Percentiles rank a stretch among this genome's conserved stretches.
These are phyloP conservation scores for Westerdykella aurantiaca DNA, from an alignment of 2,329 filamentous ascomycete genomes.

Conservation along the genomic window DNA sequence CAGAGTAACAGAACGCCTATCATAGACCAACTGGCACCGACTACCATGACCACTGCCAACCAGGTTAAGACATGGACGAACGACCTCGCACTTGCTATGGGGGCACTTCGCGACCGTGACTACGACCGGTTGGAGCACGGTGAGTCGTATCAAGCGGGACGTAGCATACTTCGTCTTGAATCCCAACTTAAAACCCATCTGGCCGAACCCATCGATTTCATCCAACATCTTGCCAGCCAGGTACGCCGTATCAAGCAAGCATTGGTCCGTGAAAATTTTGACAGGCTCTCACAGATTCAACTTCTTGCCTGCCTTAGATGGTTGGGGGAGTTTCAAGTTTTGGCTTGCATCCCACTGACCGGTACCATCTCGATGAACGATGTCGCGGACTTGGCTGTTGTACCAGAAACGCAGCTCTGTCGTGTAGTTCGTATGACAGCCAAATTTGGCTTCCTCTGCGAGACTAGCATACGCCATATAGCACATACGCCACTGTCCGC, in stretches of 20 bases:
- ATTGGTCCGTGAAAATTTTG: no score
- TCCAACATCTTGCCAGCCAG: conserved; percentile 19
- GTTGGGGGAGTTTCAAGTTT: conserved; percentile 43
- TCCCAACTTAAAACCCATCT: conserved; percentile 10
- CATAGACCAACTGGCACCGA: no score
- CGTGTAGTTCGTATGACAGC: conserved; percentile 29
- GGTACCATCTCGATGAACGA: conserved; percentile 37
- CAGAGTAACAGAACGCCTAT: no score
- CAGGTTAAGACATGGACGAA: conserved; percentile 3
- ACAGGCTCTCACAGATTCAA: conserved; percentile 17
- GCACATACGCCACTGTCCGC: conserved; percentile 39
- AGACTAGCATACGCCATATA: conserved; percentile 16
- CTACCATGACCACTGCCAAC: no score
- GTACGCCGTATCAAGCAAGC: conserved; percentile 1
- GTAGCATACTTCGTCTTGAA: not conserved
- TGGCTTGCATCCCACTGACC: conserved; percentile 41
- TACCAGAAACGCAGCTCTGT: conserved; percentile 36
- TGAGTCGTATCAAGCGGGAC: conserved; percentile 3
- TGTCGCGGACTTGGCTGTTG: conserved; percentile 38
- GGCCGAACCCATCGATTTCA: conserved; percentile 20
- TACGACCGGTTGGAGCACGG: not conserved
- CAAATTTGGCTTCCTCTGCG: conserved; percentile 10
- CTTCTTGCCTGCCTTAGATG: conserved; percentile 40
- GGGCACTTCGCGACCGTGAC: conserved; percentile 1
- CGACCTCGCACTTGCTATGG: conserved; percentile 6